Base-by-base conservation (phyloP, 2,329 filamentous ascomycete species). In the Colletotrichum incanum region DNA sequence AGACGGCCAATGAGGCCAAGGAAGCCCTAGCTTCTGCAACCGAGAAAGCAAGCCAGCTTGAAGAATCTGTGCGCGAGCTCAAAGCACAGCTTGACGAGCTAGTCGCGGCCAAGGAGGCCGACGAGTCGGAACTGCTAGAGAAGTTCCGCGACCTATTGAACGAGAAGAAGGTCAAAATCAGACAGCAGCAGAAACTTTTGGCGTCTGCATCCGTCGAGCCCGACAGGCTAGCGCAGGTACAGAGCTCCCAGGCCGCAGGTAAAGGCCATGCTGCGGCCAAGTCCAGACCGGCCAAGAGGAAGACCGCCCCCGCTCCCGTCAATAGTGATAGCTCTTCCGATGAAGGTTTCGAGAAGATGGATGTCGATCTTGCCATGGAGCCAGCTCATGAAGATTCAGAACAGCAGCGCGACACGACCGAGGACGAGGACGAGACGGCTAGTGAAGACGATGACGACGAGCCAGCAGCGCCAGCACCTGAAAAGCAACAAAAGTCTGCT, bases 91-190 rank as follows among this genome's bases (percentile, higher is more conserved):
- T 95, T 0, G 87, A 92, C 5, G 91, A 93, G 76, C 86, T 95
- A 20, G 85, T 92, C 58, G 85, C 85, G 65, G 86, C 90, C 18
- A 95, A 95, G 78, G 85, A 89, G 58, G 88, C 89, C 23, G 88
- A 94, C 73, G 93, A 95, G 80, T 86, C 86, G 1, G 86, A 87
- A 23, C 82, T 95, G 67, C 81, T 95, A 1, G 88, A 89, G 72
- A 94, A 94, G 78, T 94, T 94, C 76, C 87, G 89, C 66, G 85
- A 89, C 67, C 84, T 96, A 2, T 83, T 95, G 1, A 95, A 95
- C 76, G 90, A 93, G 79, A 96, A 96, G 84, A 95, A 95, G 81
- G 84, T 92, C 64, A 95, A 93, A 81, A 95, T 95, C 61, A 84
- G 93, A 54, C 89, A 94, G 76, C 93, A 94, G 81, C 91, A 93